phyloP scores from a whole-genome alignment of 352 stramenopile species.

The Globisporangium ultimum region DNA sequence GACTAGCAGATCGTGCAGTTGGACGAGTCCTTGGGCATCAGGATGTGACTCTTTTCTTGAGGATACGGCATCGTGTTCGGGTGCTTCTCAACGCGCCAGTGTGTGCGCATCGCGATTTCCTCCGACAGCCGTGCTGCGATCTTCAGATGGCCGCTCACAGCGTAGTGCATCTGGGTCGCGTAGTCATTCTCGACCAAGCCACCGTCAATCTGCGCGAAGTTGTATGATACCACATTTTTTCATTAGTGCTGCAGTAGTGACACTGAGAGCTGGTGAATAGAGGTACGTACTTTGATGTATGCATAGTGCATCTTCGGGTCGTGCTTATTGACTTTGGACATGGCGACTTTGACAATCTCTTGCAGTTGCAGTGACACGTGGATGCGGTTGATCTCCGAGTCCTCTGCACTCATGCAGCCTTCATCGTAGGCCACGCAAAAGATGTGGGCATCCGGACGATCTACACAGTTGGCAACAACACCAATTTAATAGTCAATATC shows the following conservation, averaged over 20 bases:
- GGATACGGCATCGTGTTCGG: slow-evolving; percentile 73
- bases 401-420: slow-evolving; percentile 75
- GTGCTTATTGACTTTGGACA: slow-evolving; percentile 71
- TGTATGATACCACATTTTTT: too few relatives aligned
- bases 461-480: slow-evolving; percentile 21
- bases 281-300: slow-evolving; percentile 56
- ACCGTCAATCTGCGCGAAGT: slow-evolving; percentile 44
- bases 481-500: neutral
- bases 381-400: slow-evolving; percentile 69
- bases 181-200: slow-evolving; percentile 67
- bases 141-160: slow-evolving; percentile 81
- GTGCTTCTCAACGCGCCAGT: slow-evolving; percentile 53
- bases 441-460: slow-evolving; percentile 77
- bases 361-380: slow-evolving; percentile 78
- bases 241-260: too few relatives aligned
- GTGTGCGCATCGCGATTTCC: slow-evolving; percentile 64
- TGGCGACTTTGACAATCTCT: slow-evolving; percentile 84
- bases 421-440: slow-evolving; percentile 87
- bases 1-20: slow-evolving; percentile 13
- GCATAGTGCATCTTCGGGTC: slow-evolving; percentile 83
- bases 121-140: slow-evolving; percentile 69
- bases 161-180: slow-evolving; percentile 78
- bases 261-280: neutral
- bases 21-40: slow-evolving; percentile 53
- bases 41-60: slow-evolving; percentile 73